A percentile compares a stretch with the other conserved stretches of the same genome.
Conservation (phyloP, 768 basidiomycete genomes). For the Cystobasidium tubakii region DNA sequence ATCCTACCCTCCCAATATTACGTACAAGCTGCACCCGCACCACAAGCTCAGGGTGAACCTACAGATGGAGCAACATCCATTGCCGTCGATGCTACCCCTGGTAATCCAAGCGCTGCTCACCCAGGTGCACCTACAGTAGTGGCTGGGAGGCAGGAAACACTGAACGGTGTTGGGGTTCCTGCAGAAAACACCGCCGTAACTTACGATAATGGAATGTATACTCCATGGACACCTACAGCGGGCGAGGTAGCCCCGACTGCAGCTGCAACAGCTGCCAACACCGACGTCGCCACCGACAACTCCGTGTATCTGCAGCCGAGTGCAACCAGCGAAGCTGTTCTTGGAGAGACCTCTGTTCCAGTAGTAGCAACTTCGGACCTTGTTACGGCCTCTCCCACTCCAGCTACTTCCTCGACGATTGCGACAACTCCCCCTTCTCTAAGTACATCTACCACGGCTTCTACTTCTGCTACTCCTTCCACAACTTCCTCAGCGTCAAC, state of each 20-base stretch:
- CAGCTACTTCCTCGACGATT: not conserved
- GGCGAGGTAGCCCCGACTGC: not conserved
- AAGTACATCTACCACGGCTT: not conserved
- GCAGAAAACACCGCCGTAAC: not conserved
- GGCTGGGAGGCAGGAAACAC: not conserved
- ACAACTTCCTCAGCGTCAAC: conserved; percentile 15
- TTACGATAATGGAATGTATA: conserved; percentile 28
- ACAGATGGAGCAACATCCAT: conserved; percentile 12
- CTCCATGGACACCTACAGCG: conserved; percentile 15
- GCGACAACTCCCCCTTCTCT: not conserved
- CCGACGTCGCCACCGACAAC: not conserved
- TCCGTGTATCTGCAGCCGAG: conserved; percentile 26
- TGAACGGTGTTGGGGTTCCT: not conserved
- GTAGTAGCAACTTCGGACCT: not conserved
- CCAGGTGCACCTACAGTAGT: conserved; percentile 8
- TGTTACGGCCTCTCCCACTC: not conserved
- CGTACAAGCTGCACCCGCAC: not conserved
- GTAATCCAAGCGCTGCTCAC: not conserved
- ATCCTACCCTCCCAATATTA: not conserved
- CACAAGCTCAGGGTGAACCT: conserved; percentile 9
- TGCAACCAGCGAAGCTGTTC: not conserved
- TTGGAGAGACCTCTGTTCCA: not conserved
- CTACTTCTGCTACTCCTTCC: not conserved
- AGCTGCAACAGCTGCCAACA: not conserved
- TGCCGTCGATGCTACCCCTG: not conserved